A percentile compares a stretch with the other conserved stretches of the same genome.
Evolutionary conservation across 305 asterid genomes (phyloP).

Genomic region (Solanum hybrid): DNA sequence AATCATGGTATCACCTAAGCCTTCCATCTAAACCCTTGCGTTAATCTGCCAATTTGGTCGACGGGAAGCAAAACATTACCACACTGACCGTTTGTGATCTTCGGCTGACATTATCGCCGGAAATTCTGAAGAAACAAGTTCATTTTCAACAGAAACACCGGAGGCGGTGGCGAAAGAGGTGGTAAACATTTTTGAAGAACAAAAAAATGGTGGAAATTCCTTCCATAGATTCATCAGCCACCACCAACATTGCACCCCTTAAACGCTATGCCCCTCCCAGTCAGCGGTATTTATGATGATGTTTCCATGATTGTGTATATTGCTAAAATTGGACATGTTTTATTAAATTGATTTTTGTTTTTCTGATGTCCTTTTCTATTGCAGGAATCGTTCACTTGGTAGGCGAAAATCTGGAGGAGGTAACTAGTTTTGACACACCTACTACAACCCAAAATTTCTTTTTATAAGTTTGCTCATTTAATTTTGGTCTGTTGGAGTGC

Average conservation of each 20-base stretch:
- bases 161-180: conserved; percentile 20
- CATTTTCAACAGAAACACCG: not conserved
- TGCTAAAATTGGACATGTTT: not conserved
- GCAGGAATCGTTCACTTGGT: conserved; percentile 66
- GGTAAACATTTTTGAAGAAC: conserved; percentile 17
- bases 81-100: conserved; percentile 8
- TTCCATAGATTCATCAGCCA: conserved; percentile 44
- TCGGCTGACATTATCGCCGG: not conserved
- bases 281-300: conserved; percentile 39
- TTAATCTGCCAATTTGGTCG: not conserved
- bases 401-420: conserved; percentile 85
- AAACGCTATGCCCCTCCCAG: conserved; percentile 88
- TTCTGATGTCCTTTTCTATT: conserved; percentile 3
- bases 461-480: not conserved
- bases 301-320: not conserved
- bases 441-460: not conserved
- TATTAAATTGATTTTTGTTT: conserved; percentile 1
- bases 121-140: not conserved
- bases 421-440: conserved; percentile 12
- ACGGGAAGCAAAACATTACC: conserved; percentile 7
- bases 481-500: not conserved
- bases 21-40: conserved; percentile 14
- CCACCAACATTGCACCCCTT: conserved; percentile 51
- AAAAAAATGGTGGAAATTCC: conserved; percentile 54
- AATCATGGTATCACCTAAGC: not conserved